These are phyloP conservation scores for Lipomyces sp. DNA, from an alignment of 805 yeast genomes.

Conservation along the genomic window DNA sequence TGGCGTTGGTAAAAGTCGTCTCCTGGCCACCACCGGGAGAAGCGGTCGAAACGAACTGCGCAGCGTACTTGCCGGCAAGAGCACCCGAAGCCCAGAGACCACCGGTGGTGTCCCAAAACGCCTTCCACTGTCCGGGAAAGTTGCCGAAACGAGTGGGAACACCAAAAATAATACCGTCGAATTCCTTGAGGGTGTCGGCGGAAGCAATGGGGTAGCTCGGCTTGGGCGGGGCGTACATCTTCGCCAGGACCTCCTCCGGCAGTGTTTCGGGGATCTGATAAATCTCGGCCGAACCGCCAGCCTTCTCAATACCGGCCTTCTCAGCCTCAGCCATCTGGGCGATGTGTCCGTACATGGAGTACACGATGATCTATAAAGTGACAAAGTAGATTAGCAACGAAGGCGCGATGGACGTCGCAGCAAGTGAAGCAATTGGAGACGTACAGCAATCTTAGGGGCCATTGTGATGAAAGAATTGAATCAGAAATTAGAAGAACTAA, in stretches of 20 bases:
- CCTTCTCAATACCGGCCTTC: constrained; percentile 62
- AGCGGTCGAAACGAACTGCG: constrained; percentile 70
- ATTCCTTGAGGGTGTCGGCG: constrained; percentile 52
- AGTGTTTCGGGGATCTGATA: constrained; percentile 78
- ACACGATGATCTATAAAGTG: constrained; percentile 51
- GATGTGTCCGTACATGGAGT: constrained; percentile 79
- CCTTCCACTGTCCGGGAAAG: constrained; percentile 71
- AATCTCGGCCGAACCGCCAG: constrained; percentile 67
- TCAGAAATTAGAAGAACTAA: too few species aligned
- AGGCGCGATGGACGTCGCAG: neutral
- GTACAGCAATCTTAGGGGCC: constrained; percentile 30
- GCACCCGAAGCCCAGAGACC: constrained; percentile 75
- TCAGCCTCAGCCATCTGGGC: constrained; percentile 63
- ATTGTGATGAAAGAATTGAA: too few species aligned
- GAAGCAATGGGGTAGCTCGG: constrained; percentile 65
- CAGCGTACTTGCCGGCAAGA: constrained; percentile 69
- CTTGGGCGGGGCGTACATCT: constrained; percentile 60
- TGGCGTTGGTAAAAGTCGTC: constrained; percentile 57
- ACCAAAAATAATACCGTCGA: constrained; percentile 83
- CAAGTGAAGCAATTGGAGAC: constrained; percentile 3
- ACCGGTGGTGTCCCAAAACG: constrained; percentile 77
- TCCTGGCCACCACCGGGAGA: constrained; percentile 84
- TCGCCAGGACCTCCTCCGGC: constrained; percentile 51
- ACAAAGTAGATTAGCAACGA: neutral
- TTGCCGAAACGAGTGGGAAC: constrained; percentile 83